Evolutionary conservation across 2,329 filamentous ascomycete species (phyloP).

Genomic region (Teratosphaeria zuluensis): DNA sequence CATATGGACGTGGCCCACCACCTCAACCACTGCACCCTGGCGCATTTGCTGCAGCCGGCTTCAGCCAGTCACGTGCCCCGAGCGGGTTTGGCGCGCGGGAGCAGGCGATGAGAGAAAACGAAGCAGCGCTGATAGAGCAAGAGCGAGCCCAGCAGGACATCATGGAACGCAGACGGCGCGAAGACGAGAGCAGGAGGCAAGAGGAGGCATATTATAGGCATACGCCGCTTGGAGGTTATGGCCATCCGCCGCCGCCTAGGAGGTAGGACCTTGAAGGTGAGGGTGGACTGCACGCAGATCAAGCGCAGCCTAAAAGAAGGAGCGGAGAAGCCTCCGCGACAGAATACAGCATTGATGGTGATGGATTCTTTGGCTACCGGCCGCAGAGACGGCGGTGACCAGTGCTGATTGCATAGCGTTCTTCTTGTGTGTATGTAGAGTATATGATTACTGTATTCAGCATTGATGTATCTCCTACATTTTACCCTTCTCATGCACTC

Average conservation of each 20-base stretch:
- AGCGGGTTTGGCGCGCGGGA: constrained; percentile 10
- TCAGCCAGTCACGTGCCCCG: constrained; percentile 1
- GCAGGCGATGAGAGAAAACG: constrained; percentile 15
- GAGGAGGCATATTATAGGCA: neutral
- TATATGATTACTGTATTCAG: neutral
- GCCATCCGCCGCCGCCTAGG: constrained; percentile 4
- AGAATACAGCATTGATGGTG: neutral
- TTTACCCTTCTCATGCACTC: neutral
- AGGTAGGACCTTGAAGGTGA: neutral
- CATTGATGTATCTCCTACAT: neutral
- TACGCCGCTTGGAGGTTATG: neutral
- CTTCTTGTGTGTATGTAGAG: neutral
- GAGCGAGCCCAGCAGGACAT: constrained; percentile 2
- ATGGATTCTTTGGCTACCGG: neutral
- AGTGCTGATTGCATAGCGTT: neutral
- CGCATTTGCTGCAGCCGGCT: neutral
- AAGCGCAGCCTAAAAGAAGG: neutral
- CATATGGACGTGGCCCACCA: constrained; percentile 4
- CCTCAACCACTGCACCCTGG: constrained; percentile 4
- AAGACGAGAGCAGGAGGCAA: neutral
- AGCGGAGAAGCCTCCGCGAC: neutral
- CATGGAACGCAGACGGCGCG: neutral
- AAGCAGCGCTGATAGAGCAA: constrained; percentile 12
- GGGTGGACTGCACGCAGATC: neutral
- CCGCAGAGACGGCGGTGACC: neutral